These are phyloP conservation scores for Silybum marianum DNA, from an alignment of 129 eudicot genomes.

Conservation along the genomic window DNA sequence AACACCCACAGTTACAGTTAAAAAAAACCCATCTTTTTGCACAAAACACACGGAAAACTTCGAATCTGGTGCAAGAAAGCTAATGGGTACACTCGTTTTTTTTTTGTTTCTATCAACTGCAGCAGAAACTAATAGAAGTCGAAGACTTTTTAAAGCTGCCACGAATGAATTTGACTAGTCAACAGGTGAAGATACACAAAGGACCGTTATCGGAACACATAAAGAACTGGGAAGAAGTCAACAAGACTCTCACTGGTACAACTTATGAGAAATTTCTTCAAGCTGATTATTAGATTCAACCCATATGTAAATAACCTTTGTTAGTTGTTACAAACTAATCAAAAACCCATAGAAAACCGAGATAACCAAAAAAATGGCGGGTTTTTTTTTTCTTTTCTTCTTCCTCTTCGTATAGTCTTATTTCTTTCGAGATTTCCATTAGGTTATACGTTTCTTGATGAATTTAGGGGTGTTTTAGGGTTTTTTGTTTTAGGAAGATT, in stretches of 20 bases:
- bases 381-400: conserved; percentile 5
- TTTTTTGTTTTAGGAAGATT: conserved; percentile 8
- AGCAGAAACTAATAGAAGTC: conserved; percentile 67
- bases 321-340: conserved; percentile 36
- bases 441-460: conserved; percentile 34
- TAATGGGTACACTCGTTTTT: conserved; percentile 9
- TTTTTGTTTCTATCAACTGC: background rate
- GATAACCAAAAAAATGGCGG: conserved; percentile 20
- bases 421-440: conserved; percentile 27
- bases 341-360: conserved; percentile 16
- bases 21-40: background rate
- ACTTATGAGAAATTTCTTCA: conserved; percentile 72
- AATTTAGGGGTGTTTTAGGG: conserved; percentile 26
- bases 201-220: conserved; percentile 82
- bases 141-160: conserved; percentile 77
- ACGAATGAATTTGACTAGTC: conserved; percentile 61
- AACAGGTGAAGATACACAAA: conserved; percentile 92
- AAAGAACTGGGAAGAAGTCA: conserved; percentile 75
- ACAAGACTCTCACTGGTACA: conserved; percentile 75
- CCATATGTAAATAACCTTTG: conserved; percentile 36
- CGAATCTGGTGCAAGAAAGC: conserved; percentile 1
- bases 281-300: conserved; percentile 57
- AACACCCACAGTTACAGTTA: background rate
- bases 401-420: conserved; percentile 2
- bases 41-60: background rate